Conservation (phyloP, 257 asterid species). For the Prunella vulgaris region DNA sequence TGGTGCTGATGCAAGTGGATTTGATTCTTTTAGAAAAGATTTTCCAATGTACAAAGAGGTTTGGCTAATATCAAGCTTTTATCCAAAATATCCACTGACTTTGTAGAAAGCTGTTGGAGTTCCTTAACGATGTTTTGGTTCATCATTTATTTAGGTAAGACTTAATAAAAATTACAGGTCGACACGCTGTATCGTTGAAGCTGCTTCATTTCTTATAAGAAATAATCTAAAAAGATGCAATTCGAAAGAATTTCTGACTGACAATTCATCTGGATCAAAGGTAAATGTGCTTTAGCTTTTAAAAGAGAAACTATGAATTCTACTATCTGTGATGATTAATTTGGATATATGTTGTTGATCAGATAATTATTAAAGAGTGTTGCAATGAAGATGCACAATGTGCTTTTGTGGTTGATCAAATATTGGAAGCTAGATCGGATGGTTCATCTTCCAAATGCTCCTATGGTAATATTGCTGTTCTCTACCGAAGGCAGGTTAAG, state of each 20-base stretch:
- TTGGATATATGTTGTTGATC: slow-evolving; percentile 22
- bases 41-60: slow-evolving; percentile 94
- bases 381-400: slow-evolving; percentile 91
- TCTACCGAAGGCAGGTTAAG: slow-evolving; percentile 96
- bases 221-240: slow-evolving; percentile 67
- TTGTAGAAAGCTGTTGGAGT: slow-evolving; percentile 7
- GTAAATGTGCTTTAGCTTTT: slow-evolving; percentile 39
- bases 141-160: slow-evolving; percentile 58
- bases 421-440: slow-evolving; percentile 72
- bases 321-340: slow-evolving; percentile 17
- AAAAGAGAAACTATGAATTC: neutral
- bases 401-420: slow-evolving; percentile 87
- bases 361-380: slow-evolving; percentile 87
- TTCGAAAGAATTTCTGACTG: slow-evolving; percentile 66
- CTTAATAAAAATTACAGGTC: slow-evolving; percentile 85
- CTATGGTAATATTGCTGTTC: slow-evolving; percentile 68
- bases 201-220: slow-evolving; percentile 78
- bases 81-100: slow-evolving; percentile 1
- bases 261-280: slow-evolving; percentile 85
- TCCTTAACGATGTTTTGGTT: slow-evolving; percentile 20
- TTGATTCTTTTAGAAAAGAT: slow-evolving; percentile 87
- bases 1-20: slow-evolving; percentile 91
- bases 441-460: slow-evolving; percentile 58
- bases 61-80: slow-evolving; percentile 21
- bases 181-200: slow-evolving; percentile 89